phyloP scores from a whole-genome alignment of 169 alveolate species.

The Besnoitia besnoiti region DNA sequence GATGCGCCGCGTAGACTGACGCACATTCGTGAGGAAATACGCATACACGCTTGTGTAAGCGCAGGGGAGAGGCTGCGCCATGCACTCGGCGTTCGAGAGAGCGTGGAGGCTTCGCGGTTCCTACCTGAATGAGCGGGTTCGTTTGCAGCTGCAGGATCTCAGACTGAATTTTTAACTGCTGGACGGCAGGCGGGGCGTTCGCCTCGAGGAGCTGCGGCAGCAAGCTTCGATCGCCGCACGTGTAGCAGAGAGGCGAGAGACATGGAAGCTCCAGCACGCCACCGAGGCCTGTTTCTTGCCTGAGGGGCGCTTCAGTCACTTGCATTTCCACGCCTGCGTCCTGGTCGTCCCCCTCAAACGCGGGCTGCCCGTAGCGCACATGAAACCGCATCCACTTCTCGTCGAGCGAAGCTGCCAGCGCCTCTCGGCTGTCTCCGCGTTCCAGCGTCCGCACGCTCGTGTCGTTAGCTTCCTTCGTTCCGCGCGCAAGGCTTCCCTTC shows the following conservation, averaged over 20 bases:
- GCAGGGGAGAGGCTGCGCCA: too few species aligned
- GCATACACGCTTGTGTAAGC: too few species aligned
- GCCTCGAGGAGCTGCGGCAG: constrained; percentile 26
- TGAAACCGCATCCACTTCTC: background rate
- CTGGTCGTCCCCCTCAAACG: background rate
- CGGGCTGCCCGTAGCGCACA: background rate
- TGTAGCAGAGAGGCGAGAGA: constrained; percentile 24
- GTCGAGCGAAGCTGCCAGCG: background rate
- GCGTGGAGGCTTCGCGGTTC: too few species aligned
- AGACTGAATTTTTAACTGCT: background rate
- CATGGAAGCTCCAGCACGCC: background rate
- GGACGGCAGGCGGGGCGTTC: background rate
- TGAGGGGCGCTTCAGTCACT: background rate
- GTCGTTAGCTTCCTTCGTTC: too few species aligned
- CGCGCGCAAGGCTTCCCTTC: too few species aligned
- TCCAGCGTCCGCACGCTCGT: too few species aligned
- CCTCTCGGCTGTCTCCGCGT: too few species aligned
- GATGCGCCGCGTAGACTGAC: too few species aligned
- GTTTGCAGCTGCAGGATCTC: constrained; percentile 7
- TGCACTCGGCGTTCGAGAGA: too few species aligned
- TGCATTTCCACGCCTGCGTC: background rate
- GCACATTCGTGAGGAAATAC: too few species aligned
- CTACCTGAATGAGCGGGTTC: constrained; percentile 7
- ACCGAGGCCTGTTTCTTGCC: background rate
- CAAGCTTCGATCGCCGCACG: background rate